Evolutionary conservation across 768 basidiomycete genomes (phyloP), one percentile per base, ranked within the genome.

Genomic region (Gymnopilus junonius): DNA sequence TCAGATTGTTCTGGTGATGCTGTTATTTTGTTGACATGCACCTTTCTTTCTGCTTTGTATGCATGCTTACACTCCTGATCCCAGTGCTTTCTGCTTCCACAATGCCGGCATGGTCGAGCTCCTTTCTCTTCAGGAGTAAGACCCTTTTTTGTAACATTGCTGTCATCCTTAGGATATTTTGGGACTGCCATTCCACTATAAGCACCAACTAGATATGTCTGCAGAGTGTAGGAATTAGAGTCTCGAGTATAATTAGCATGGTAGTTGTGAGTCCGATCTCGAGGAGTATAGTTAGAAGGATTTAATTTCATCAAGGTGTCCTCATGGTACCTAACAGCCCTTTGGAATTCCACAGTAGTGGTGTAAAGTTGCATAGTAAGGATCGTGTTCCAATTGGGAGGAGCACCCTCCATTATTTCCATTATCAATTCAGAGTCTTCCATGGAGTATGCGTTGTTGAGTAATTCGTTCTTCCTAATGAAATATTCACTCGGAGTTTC

Each of bases 401-500:
- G 78, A 23, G 73, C 76, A 2, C 73, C 73, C 12, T 70, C 69
- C 77, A 78, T 77, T 15, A 79, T 68, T 53, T 78, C 73, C 15
- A 67, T 62, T 14, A 79, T 79, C 2, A 76, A n/a, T 51, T 78
- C 76, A 1, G 70, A 64, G 43, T 78, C 74, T 2, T 14, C 58
- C 27, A 59, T 59, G 5, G 58, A 23, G 4, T 51, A 67, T 17
- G 50, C 48, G 2, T 65, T 15, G 1, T 66, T 50, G 4, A 70
- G 37, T 0, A 77, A 58, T 21, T 73, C 73, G 0, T 57, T 27
- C 50, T 79, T 79, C 0, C 76, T 65, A 45, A 77, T 76, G 63
- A 65, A 75, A 54, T 77, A 79, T 17, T 77, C 69, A 54, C 76
- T 76, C 0, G 78, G 77, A 1, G 65, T 71, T 48, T 79, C 78